These are phyloP conservation scores for Cladosporium sp. DNA, from an alignment of 2,329 filamentous ascomycete species.

Conservation along the genomic window DNA sequence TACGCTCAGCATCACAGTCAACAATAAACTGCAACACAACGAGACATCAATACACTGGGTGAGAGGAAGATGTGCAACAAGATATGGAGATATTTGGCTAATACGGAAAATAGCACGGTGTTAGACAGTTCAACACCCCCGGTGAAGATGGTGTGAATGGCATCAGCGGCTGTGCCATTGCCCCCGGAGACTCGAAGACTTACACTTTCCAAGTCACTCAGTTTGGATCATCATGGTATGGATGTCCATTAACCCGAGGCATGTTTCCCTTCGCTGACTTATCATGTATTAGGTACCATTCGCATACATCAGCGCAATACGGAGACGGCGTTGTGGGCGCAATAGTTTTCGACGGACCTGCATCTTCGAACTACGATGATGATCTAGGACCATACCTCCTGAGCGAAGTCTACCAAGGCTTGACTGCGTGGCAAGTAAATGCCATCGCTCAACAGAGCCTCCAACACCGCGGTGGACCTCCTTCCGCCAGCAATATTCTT, in stretches of 20 bases:
- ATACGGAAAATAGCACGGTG: conserved; percentile 58
- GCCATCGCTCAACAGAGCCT: conserved; percentile 37
- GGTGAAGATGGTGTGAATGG: conserved; percentile 59
- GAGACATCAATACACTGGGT: conserved; percentile 46
- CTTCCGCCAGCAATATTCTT: conserved; percentile 48
- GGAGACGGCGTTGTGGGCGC: conserved; percentile 46
- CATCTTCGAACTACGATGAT: conserved; percentile 44
- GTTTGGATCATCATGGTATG: conserved; percentile 44
- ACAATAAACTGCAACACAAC: conserved; percentile 55
- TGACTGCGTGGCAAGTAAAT: conserved; percentile 34
- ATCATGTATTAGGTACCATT: conserved; percentile 38
- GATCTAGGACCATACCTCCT: conserved; percentile 37
- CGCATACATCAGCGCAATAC: conserved; percentile 47
- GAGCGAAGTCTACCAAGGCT: conserved; percentile 36
- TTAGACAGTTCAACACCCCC: conserved; percentile 58
- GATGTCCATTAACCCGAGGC: too few species aligned
- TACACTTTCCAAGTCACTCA: conserved; percentile 59
- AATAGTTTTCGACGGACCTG: conserved; percentile 47
- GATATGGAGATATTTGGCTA: background rate
- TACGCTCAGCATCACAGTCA: conserved; percentile 55
- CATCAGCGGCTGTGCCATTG: conserved; percentile 49
- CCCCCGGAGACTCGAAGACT: conserved; percentile 53
- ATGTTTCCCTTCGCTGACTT: background rate
- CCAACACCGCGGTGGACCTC: conserved; percentile 33
- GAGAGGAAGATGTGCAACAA: background rate